Evolutionary conservation across 257 asterid genomes (phyloP), one percentile per base, ranked within the genome.

Genomic region (Salvia hispanica): DNA sequence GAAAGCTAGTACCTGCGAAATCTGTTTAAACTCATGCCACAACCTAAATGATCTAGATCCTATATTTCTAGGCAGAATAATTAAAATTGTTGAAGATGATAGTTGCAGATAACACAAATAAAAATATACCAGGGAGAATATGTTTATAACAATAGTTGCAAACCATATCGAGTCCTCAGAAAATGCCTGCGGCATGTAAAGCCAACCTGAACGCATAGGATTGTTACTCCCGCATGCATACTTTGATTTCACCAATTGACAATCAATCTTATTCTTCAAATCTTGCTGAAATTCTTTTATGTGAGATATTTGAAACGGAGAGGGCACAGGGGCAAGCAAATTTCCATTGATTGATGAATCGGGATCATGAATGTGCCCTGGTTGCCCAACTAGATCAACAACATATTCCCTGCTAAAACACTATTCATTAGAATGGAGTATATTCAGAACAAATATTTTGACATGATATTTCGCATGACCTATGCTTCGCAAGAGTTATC

Each of bases 361-460:
- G 58, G 96, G 94, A 62, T 84, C 81, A 12, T 82, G 90, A 57
- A 93, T 69, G 53, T 81, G 85, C 77, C 98, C 98, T 7, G 98
- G 98, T 71, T 86, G 80, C 71, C 97, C 96, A 63, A 93, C 91
- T 60, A 93, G 90, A 83, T 93, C 98, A 76, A 93, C 93, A 21
- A 93, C 92, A 76, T 82, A 86, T 68, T 93, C 98, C 90, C 98
- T 93, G 90, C 67, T 37, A 70, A 77, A 16, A 74, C 10, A 71
- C 55, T 16, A 65, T 28, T 58, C 31, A 64, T 73, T 72, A 80
- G 56, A 58, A 71, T 57, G 31, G 25, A 15, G 36, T 62, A 4
- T 21, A 9, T 15, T 46, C 13, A 11, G 13, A 71, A 8, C 10
- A 15, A n/a, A 13, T n/a, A n/a, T 13, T 48, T 47, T 48, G 34